Percentiles rank a stretch among this genome's conserved stretches.
Evolutionary conservation across 129 eudicot species (phyloP).

Genomic region (Helichrysum umbraculigerum): DNA sequence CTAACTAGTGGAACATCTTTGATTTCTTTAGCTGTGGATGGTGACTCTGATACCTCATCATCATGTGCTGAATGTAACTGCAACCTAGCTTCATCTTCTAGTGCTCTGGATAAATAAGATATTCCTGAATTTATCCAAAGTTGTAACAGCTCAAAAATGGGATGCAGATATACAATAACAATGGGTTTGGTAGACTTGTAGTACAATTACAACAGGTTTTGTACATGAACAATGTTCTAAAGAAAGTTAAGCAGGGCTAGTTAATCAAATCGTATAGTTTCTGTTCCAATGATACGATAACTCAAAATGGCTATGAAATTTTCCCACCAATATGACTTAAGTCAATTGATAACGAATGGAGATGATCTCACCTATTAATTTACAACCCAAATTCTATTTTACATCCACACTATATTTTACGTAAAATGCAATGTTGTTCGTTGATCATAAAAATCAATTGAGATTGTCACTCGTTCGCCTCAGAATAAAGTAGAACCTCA

Average conservation of each 20-base stretch:
- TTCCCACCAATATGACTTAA: neutral
- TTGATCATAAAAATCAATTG: no score
- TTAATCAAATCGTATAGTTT: neutral
- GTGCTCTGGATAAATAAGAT: slow-evolving; percentile 98
- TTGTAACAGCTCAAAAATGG: slow-evolving; percentile 41
- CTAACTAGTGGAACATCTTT: slow-evolving; percentile 51
- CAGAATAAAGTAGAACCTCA: no score
- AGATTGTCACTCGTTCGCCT: no score
- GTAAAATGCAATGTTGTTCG: no score
- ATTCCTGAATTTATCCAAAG: slow-evolving; percentile 81
- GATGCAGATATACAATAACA: slow-evolving; percentile 19
- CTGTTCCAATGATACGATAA: neutral
- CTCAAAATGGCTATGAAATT: neutral
- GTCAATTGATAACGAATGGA: neutral
- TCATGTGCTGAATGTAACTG: slow-evolving; percentile 46
- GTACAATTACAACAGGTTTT: neutral
- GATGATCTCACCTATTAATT: no score
- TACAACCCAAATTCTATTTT: no score
- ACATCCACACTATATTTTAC: no score
- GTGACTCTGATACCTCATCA: slow-evolving; percentile 39
- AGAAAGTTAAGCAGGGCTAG: neutral
- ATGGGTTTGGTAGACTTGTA: slow-evolving; percentile 1
- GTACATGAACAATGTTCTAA: slow-evolving; percentile 1
- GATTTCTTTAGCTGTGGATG: slow-evolving; percentile 30
- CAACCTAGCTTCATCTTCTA: slow-evolving; percentile 67